These are phyloP conservation scores for Ceratobasidium sp. DNA, from an alignment of 1,284 basidiomycete genomes.

Conservation along the genomic window DNA sequence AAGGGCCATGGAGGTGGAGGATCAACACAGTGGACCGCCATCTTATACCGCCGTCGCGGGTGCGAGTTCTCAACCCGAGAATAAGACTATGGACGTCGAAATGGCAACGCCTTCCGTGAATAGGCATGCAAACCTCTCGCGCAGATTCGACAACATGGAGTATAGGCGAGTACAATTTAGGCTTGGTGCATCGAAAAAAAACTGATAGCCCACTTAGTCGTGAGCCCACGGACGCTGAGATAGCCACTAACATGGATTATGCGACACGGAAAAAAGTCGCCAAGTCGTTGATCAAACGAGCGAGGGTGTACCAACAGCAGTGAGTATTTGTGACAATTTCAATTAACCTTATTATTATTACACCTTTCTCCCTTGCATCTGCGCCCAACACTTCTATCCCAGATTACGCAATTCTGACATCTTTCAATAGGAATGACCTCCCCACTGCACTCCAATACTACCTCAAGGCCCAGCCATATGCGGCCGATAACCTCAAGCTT, in stretches of 20 bases:
- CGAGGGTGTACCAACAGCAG: constrained; percentile 77
- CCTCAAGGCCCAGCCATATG: constrained; percentile 73
- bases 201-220: constrained; percentile 33
- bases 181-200: constrained; percentile 20
- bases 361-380: too few species aligned
- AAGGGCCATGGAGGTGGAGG: constrained; percentile 50
- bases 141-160: constrained; percentile 69
- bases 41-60: constrained; percentile 36
- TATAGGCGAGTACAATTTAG: constrained; percentile 64
- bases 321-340: constrained; percentile 46
- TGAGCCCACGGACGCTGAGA: constrained; percentile 61
- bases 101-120: constrained; percentile 51
- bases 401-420: constrained; percentile 11
- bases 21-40: constrained; percentile 36
- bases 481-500: constrained; percentile 77
- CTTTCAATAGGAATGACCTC: constrained; percentile 64
- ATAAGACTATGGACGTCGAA: constrained; percentile 24
- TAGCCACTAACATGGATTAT: constrained; percentile 68
- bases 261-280: constrained; percentile 76
- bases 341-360: neutral
- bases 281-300: constrained; percentile 73
- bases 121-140: constrained; percentile 67
- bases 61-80: neutral
- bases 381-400: constrained; percentile 18
- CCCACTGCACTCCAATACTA: constrained; percentile 75